phyloP scores from a whole-genome alignment of 495 filamentous ascomycete genomes.

The Penicillium coprophilum region DNA sequence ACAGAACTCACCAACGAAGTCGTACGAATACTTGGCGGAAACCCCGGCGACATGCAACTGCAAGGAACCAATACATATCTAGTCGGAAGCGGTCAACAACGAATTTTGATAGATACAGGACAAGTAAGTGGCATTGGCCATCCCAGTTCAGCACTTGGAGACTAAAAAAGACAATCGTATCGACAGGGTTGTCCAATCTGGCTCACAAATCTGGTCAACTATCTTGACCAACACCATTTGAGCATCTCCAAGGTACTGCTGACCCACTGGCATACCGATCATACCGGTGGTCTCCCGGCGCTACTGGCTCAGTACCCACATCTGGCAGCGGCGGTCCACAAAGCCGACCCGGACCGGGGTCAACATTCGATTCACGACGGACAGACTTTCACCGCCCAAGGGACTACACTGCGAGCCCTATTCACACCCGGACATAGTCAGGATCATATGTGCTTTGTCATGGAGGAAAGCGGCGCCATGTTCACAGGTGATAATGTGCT shows the following conservation, averaged over 20 bases:
- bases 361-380: conserved; percentile 47
- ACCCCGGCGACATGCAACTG: conserved; percentile 61
- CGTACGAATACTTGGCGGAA: conserved; percentile 58
- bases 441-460: conserved; percentile 51
- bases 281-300: conserved; percentile 67
- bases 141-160: not conserved
- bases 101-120: conserved; percentile 72
- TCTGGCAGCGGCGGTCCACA: conserved; percentile 34
- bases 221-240: conserved; percentile 34
- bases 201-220: conserved; percentile 27
- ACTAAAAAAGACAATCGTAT: not conserved
- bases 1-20: conserved; percentile 43
- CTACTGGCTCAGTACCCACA: conserved; percentile 55
- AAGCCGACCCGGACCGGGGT: conserved; percentile 44
- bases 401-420: conserved; percentile 42
- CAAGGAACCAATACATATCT: conserved; percentile 79
- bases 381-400: conserved; percentile 40
- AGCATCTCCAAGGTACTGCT: conserved; percentile 59
- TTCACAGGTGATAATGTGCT: conserved; percentile 78
- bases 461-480: conserved; percentile 65
- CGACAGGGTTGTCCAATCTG: conserved; percentile 36
- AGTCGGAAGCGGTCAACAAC: conserved; percentile 59
- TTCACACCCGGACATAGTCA: conserved; percentile 42
- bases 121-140: conserved; percentile 27
- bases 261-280: conserved; percentile 84